Conservation (phyloP, 169 alveolate species). For the Plasmodium adleri region DNA sequence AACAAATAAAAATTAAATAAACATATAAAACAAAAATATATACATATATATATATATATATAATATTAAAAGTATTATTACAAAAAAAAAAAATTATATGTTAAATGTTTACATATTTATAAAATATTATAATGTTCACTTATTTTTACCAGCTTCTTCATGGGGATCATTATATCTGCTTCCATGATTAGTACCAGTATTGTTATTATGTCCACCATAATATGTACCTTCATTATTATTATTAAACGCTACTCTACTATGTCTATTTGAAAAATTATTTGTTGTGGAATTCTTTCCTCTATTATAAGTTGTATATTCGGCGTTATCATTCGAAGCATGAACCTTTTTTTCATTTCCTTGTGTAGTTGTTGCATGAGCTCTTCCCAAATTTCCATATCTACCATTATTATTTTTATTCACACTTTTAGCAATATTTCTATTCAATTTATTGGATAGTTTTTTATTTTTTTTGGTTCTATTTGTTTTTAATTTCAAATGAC, state of each 20-base stretch:
- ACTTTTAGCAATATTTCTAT: conserved; percentile 15
- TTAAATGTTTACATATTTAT: neutral
- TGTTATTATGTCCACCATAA: conserved; percentile 5
- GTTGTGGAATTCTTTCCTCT: conserved; percentile 14
- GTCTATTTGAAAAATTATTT: neutral
- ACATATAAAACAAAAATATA: neutral
- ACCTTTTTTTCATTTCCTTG: conserved; percentile 20
- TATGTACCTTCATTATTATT: conserved; percentile 16
- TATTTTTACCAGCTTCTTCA: conserved; percentile 12
- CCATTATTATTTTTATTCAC: conserved; percentile 24
- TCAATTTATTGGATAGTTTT: conserved; percentile 10
- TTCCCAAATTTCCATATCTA: conserved; percentile 11
- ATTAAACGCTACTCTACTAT: conserved; percentile 1
- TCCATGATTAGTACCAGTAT: conserved; percentile 2
- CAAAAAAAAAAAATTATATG: too few relatives aligned
- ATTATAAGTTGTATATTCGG: conserved; percentile 8
- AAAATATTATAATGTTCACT: neutral
- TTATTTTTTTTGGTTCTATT: conserved; percentile 16
- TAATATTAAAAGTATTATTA: neutral
- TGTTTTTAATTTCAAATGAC: conserved; percentile 9
- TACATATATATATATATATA: neutral
- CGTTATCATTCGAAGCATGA: neutral
- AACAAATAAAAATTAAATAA: neutral
- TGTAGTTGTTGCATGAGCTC: neutral
- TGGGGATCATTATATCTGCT: conserved; percentile 10